A percentile compares a stretch with the other conserved stretches of the same genome.
phyloP scores from a whole-genome alignment of 306 rosid genomes.

The Castanea sativa region DNA sequence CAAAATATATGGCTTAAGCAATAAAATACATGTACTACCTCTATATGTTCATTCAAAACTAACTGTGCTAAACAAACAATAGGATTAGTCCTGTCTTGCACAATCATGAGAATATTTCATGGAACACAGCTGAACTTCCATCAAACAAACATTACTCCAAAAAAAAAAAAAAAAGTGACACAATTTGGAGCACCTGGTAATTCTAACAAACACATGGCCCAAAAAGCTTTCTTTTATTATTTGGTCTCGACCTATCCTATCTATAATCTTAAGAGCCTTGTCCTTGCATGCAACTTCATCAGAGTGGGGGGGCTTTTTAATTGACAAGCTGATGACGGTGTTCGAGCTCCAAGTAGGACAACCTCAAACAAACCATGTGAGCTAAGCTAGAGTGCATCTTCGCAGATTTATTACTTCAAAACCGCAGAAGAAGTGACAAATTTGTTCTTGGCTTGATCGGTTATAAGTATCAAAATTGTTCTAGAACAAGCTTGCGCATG shows the following conservation, averaged over 20 bases:
- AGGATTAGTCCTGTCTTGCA: background rate
- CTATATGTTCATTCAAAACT: background rate
- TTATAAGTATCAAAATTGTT: conserved; percentile 31
- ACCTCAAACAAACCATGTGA: too few species aligned
- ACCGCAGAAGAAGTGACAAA: too few species aligned
- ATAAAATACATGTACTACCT: too few species aligned
- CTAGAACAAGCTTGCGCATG: conserved; percentile 37
- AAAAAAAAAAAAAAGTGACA: too few species aligned
- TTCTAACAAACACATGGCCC: background rate
- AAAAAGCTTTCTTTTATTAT: background rate
- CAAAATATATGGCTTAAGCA: too few species aligned
- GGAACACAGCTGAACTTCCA: background rate
- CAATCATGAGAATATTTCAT: background rate
- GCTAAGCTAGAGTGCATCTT: too few species aligned
- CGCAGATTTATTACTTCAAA: too few species aligned
- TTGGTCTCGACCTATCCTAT: background rate
- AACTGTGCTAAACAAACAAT: background rate
- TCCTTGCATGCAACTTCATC: background rate
- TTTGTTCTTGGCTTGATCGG: background rate
- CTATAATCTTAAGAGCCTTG: background rate
- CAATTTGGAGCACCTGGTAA: background rate
- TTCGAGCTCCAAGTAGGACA: too few species aligned
- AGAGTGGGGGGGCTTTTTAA: too few species aligned
- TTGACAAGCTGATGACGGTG: too few species aligned
- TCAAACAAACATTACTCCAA: background rate